Conservation (phyloP, 1,284 basidiomycete species). For the Boletus austroedulis region DNA sequence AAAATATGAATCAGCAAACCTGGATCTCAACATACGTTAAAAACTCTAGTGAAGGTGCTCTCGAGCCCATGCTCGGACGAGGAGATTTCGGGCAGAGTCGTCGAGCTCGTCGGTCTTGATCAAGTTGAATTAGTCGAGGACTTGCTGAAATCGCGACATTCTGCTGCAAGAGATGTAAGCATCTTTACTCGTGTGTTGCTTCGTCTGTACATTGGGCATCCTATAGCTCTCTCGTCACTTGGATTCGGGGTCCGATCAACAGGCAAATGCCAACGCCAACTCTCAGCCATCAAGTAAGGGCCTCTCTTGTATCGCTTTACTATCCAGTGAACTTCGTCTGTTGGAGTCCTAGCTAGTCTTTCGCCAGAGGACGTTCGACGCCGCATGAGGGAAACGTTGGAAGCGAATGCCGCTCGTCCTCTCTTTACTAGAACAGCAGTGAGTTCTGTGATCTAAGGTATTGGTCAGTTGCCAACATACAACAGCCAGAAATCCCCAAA, state of each 20-base stretch:
- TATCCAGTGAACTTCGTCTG: constrained; percentile 5
- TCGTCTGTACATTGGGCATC: background rate
- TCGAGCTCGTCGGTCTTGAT: constrained; percentile 86
- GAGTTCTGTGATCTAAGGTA: constrained; percentile 22
- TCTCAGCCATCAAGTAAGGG: constrained; percentile 14
- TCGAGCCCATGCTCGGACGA: constrained; percentile 46
- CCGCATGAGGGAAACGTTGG: constrained; percentile 65
- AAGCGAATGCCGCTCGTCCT: constrained; percentile 65
- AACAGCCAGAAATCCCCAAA: constrained; percentile 57
- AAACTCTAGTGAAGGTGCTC: constrained; percentile 21
- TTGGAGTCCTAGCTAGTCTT: constrained; percentile 34
- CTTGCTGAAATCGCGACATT: constrained; percentile 49
- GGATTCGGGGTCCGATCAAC: background rate
- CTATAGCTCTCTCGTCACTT: constrained; percentile 20
- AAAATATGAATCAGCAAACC: constrained; percentile 16
- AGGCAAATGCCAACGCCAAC: background rate
- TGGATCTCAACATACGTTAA: constrained; percentile 9
- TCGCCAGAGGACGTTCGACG: constrained; percentile 55
- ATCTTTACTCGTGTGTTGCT: background rate
- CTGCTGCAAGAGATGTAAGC: constrained; percentile 44
- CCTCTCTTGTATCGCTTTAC: background rate
- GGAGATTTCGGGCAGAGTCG: constrained; percentile 75
- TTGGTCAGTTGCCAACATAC: constrained; percentile 9
- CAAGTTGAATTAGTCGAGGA: constrained; percentile 69
- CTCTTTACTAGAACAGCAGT: constrained; percentile 62